Conservation (phyloP, 805 yeast species). For the Candida taoyuanica region DNA sequence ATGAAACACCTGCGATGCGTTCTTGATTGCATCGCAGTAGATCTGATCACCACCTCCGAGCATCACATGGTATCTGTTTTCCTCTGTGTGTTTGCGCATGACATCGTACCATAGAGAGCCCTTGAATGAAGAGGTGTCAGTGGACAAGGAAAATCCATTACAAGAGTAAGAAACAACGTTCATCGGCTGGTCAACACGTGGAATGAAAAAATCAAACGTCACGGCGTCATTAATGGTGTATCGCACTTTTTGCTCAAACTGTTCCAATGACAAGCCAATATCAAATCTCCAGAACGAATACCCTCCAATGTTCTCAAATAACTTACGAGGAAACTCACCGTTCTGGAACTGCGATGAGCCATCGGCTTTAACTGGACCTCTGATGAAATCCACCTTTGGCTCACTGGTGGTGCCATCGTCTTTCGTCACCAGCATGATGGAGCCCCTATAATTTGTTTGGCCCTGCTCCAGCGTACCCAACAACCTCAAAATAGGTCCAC, state of each 20-base stretch:
- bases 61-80: slow-evolving; percentile 81
- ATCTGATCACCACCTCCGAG: slow-evolving; percentile 97
- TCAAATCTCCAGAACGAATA: slow-evolving; percentile 63
- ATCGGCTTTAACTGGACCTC: slow-evolving; percentile 28
- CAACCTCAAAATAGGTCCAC: slow-evolving; percentile 78
- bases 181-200: slow-evolving; percentile 62
- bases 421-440: slow-evolving; percentile 57
- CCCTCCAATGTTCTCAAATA: slow-evolving; percentile 41
- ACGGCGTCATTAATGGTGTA: slow-evolving; percentile 51
- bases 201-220: slow-evolving; percentile 66
- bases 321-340: slow-evolving; percentile 45
- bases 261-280: slow-evolving; percentile 44
- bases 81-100: slow-evolving; percentile 52
- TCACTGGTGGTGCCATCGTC: slow-evolving; percentile 32
- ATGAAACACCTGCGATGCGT: slow-evolving; percentile 45
- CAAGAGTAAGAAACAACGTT: slow-evolving; percentile 82
- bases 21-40: slow-evolving; percentile 77
- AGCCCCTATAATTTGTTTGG: slow-evolving; percentile 54
- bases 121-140: slow-evolving; percentile 60
- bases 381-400: slow-evolving; percentile 23
- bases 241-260: slow-evolving; percentile 55
- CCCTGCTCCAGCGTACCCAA: slow-evolving; percentile 56
- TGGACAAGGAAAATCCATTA: slow-evolving; percentile 80
- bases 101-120: slow-evolving; percentile 89
- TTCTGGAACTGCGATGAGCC: slow-evolving; percentile 10